Conservation (phyloP, 805 yeast genomes). For the Cyberlindnera petersonii region DNA sequence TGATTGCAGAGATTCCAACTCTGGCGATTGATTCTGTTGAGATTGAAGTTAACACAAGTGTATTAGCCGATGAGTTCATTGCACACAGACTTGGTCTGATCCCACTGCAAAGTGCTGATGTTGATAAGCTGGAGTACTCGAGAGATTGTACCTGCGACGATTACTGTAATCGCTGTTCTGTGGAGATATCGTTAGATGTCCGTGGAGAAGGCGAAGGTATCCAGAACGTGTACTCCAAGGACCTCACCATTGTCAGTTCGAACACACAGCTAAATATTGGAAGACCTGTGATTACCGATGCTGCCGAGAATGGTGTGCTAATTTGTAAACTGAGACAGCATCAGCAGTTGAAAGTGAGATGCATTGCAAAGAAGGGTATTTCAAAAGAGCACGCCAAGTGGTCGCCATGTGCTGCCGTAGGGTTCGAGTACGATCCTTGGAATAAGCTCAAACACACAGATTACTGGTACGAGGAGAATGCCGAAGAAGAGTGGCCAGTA, state of each 20-base stretch:
- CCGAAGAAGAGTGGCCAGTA: slow-evolving; percentile 90
- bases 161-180: slow-evolving; percentile 94
- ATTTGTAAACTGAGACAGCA: slow-evolving; percentile 88
- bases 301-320: slow-evolving; percentile 76
- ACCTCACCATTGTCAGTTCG: slow-evolving; percentile 47
- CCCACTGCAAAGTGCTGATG: slow-evolving; percentile 81
- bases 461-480: slow-evolving; percentile 91
- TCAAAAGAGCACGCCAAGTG: slow-evolving; percentile 98
- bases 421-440: slow-evolving; percentile 99
- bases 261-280: slow-evolving; percentile 52
- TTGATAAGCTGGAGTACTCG: slow-evolving; percentile 79
- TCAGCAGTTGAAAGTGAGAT: slow-evolving; percentile 83
- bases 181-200: slow-evolving; percentile 81
- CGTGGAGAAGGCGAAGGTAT: slow-evolving; percentile 83
- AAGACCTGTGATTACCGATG: slow-evolving; percentile 78
- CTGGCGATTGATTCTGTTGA: slow-evolving; percentile 95
- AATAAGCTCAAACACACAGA: slow-evolving; percentile 94
- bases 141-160: slow-evolving; percentile 98
- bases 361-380: slow-evolving; percentile 96
- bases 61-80: slow-evolving; percentile 93
- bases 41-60: slow-evolving; percentile 88
- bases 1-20: slow-evolving; percentile 96
- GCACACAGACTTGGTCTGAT: slow-evolving; percentile 91
- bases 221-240: slow-evolving; percentile 86
- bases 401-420: slow-evolving; percentile 95